Evolutionary conservation across 2,329 filamentous ascomycete species (phyloP).

Genomic region (Verticillium dahliae): DNA sequence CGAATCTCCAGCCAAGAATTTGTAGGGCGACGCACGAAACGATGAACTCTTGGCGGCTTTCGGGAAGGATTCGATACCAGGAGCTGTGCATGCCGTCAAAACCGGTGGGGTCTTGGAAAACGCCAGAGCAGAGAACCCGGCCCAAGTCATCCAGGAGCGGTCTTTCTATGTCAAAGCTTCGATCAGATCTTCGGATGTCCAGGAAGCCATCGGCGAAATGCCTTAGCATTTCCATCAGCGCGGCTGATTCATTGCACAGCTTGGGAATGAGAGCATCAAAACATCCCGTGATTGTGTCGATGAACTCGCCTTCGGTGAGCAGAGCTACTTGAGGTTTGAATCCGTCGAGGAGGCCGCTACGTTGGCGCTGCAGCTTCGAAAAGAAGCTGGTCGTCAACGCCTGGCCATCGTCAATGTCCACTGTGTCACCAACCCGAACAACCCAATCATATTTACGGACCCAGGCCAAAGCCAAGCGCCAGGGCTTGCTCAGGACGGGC

Average conservation of each 20-base stretch:
- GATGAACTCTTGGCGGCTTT: neutral
- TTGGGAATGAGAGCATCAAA: neutral
- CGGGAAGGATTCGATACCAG: neutral
- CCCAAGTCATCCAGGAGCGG: neutral
- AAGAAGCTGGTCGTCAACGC: neutral
- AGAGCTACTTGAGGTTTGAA: neutral
- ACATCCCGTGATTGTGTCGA: neutral
- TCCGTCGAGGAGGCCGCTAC: neutral
- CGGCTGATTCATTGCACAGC: neutral
- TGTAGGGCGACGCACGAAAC: neutral
- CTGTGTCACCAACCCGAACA: neutral
- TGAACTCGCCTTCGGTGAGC: neutral
- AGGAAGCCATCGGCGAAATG: neutral
- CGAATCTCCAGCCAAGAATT: neutral
- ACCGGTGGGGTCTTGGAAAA: neutral
- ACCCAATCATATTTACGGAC: neutral
- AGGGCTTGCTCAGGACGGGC: neutral
- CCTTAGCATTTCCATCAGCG: neutral
- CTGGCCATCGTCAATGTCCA: neutral
- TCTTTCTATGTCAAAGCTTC: neutral
- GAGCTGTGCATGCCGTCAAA: neutral
- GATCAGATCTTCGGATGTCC: neutral
- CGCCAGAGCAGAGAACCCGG: neutral
- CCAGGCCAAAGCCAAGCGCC: neutral
- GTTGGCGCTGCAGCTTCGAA: neutral